Evolutionary conservation across 495 filamentous ascomycete species (phyloP).

Genomic region (Rusavskia elegans): DNA sequence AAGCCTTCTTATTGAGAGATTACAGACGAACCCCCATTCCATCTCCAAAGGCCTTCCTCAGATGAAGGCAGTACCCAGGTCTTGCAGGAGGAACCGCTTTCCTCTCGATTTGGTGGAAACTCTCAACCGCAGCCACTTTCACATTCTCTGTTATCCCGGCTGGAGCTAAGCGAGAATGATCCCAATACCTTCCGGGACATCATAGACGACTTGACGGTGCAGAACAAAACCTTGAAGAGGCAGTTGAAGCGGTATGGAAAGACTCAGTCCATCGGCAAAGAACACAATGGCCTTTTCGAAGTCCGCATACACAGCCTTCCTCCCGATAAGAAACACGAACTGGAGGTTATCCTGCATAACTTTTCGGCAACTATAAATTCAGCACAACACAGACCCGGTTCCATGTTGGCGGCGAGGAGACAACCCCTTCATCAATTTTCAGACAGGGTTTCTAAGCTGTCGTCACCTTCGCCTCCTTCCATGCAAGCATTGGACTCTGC

Average conservation of each 20-base stretch:
- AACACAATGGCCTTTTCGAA: conserved; percentile 59
- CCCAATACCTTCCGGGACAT: conserved; percentile 47
- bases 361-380: conserved; percentile 34
- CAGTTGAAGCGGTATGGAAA: conserved; percentile 52
- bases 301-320: conserved; percentile 56
- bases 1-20: not conserved
- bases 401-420: not conserved
- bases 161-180: conserved; percentile 30
- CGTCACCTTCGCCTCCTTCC: conserved; percentile 29
- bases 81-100: not conserved
- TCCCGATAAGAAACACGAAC: conserved; percentile 47
- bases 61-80: conserved; percentile 17
- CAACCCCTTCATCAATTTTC: conserved; percentile 8
- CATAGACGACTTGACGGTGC: conserved; percentile 57
- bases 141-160: conserved; percentile 11
- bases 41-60: conserved; percentile 27
- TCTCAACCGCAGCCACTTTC: conserved; percentile 8
- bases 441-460: too few relatives aligned
- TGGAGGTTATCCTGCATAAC: conserved; percentile 51
- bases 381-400: not conserved
- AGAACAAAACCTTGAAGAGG: conserved; percentile 54
- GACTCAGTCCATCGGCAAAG: conserved; percentile 39
- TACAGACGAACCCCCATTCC: conserved; percentile 39
- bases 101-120: not conserved
- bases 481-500: conserved; percentile 50